Evolutionary conservation across 768 basidiomycete genomes (phyloP).

Genomic region (Macrolepiota albuminosa): DNA sequence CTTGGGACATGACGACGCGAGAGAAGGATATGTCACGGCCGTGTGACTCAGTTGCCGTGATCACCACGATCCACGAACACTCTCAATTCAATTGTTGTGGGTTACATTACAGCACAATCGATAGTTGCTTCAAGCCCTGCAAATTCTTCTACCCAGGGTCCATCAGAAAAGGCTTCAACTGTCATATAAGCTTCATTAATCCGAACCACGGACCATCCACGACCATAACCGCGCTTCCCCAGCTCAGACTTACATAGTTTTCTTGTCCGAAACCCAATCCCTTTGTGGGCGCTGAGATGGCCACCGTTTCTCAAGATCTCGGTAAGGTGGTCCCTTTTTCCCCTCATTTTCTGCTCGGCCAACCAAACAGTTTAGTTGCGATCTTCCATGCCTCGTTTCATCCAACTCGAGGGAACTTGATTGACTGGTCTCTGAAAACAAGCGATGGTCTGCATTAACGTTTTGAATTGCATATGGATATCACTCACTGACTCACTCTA

Average conservation of each 20-base stretch:
- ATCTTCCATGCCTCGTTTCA: conserved; percentile 86
- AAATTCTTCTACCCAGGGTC: background rate
- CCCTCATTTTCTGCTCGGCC: background rate
- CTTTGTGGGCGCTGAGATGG: background rate
- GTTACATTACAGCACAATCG: background rate
- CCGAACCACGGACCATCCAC: background rate
- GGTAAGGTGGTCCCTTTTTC: conserved; percentile 27
- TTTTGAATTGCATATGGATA: background rate
- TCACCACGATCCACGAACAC: background rate
- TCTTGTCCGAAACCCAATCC: background rate
- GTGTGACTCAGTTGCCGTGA: background rate
- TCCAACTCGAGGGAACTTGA: conserved; percentile 72
- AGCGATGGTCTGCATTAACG: conserved; percentile 47
- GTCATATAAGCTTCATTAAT: background rate
- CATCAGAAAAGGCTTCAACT: background rate
- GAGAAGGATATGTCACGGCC: conserved; percentile 8
- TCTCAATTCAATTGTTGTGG: no score
- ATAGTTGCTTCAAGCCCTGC: background rate
- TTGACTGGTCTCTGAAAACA: conserved; percentile 76
- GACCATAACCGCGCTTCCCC: background rate
- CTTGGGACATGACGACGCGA: conserved; percentile 34
- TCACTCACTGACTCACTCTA: background rate
- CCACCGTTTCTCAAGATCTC: conserved; percentile 43
- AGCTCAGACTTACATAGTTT: background rate
- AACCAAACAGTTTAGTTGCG: conserved; percentile 45